Percentiles rank a stretch among this genome's conserved stretches.
These are phyloP conservation scores for Talaromyces verruculosus DNA, from an alignment of 2,329 filamentous ascomycete species.

Conservation along the genomic window DNA sequence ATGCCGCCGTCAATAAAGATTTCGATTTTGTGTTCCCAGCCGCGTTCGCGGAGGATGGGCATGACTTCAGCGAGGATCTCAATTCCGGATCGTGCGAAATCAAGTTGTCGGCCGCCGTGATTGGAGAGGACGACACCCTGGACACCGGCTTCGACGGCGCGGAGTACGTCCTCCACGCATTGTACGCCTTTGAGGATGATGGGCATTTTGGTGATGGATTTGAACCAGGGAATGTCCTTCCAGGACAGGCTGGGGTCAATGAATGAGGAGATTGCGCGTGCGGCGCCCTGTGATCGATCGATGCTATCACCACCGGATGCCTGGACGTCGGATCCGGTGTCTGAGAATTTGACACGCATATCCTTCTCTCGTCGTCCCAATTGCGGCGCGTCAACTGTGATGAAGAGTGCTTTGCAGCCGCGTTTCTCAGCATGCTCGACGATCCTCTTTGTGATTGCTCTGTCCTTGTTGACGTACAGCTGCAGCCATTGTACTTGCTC, in stretches of 20 bases:
- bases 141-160: conserved; percentile 76
- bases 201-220: conserved; percentile 85
- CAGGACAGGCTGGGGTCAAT: conserved; percentile 93
- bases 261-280: conserved; percentile 90
- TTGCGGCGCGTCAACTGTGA: conserved; percentile 96
- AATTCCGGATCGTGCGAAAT: conserved; percentile 83
- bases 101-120: conserved; percentile 91
- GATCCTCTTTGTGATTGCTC: conserved; percentile 83
- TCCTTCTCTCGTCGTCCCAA: conserved; percentile 95
- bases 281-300: conserved; percentile 87
- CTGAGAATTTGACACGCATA: conserved; percentile 90
- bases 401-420: conserved; percentile 94
- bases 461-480: conserved; percentile 95
- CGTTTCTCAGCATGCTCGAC: conserved; percentile 87
- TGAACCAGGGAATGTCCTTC: conserved; percentile 94
- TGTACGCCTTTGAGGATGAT: conserved; percentile 97
- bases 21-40: conserved; percentile 75
- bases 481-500: conserved; percentile 95
- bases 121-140: conserved; percentile 93
- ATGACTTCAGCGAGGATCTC: conserved; percentile 93
- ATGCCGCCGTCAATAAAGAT: conserved; percentile 90
- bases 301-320: conserved; percentile 61
- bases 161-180: conserved; percentile 89
- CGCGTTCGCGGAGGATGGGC: conserved; percentile 74
- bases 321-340: conserved; percentile 81